These are phyloP conservation scores for Hypoxylon sp. DNA, from an alignment of 2,329 filamentous ascomycete species.

Conservation along the genomic window DNA sequence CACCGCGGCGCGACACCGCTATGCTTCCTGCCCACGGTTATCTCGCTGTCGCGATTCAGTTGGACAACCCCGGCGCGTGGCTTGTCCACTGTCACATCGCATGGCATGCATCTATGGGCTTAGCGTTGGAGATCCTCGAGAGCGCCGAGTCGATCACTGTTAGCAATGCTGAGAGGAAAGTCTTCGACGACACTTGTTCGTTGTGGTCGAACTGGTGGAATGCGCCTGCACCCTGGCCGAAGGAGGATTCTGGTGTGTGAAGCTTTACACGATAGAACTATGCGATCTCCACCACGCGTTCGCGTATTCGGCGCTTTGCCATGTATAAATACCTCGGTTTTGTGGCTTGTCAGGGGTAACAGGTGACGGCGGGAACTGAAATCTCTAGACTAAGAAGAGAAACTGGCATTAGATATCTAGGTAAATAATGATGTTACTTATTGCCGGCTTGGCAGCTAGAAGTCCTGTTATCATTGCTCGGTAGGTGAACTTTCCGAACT, in stretches of 20 bases:
- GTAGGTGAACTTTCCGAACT: neutral
- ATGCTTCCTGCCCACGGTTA: conserved; percentile 11
- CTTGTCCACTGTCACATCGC: conserved; percentile 22
- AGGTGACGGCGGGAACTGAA: too few species aligned
- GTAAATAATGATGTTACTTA: neutral
- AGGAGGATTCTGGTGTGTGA: conserved; percentile 16
- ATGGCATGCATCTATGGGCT: conserved; percentile 14
- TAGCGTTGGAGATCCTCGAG: conserved; percentile 14
- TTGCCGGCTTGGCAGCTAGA: neutral
- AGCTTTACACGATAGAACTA: neutral
- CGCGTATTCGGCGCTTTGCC: neutral
- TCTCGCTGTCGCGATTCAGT: conserved; percentile 8
- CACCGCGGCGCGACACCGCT: conserved; percentile 3
- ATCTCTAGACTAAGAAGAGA: too few species aligned
- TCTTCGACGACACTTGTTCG: conserved; percentile 8
- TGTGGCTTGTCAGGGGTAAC: too few species aligned
- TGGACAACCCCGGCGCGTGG: conserved; percentile 16
- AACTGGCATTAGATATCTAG: too few species aligned
- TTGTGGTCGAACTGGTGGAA: conserved; percentile 13
- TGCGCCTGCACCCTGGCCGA: conserved; percentile 9
- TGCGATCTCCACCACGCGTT: neutral
- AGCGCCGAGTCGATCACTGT: neutral
- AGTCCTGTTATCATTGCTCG: neutral
- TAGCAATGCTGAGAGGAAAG: neutral
- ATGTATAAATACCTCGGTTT: too few species aligned